Percentiles rank a stretch among this genome's conserved stretches.
Conservation (phyloP, 306 rosid genomes). For the Castanea crenata region DNA sequence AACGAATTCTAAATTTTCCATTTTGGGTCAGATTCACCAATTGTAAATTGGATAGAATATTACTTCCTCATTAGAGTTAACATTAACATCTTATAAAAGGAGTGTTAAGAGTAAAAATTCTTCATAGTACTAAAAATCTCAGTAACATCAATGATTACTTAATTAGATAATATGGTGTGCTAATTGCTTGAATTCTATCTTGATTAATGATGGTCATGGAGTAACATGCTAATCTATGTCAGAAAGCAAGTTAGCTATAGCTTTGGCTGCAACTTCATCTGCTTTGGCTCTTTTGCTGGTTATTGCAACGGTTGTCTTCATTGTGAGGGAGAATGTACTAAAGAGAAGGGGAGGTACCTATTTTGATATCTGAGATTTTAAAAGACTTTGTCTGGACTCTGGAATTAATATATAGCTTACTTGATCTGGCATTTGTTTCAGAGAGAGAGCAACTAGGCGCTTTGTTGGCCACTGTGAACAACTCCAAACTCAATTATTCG, state of each 20-base stretch:
- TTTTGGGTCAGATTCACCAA: too few relatives aligned
- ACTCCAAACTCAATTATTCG: conserved; percentile 55
- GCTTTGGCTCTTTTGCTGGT: conserved; percentile 46
- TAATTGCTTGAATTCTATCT: neutral
- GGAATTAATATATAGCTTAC: neutral
- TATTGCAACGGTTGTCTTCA: conserved; percentile 38
- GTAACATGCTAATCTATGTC: conserved; percentile 3
- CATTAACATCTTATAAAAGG: neutral
- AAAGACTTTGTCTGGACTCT: neutral
- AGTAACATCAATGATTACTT: neutral
- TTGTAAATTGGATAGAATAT: neutral
- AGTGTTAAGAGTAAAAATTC: too few relatives aligned
- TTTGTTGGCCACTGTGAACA: conserved; percentile 40
- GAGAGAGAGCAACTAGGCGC: conserved; percentile 58
- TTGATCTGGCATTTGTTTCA: conserved; percentile 20
- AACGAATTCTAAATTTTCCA: too few relatives aligned
- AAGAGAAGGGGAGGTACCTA: conserved; percentile 48
- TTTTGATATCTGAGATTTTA: neutral
- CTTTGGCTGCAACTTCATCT: conserved; percentile 37
- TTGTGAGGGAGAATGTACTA: conserved; percentile 38
- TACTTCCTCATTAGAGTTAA: neutral
- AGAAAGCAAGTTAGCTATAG: conserved; percentile 40
- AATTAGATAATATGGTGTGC: neutral
- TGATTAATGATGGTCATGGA: neutral
- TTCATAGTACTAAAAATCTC: neutral